A percentile compares a stretch with the other conserved stretches of the same genome.
Conservation (phyloP, 164 flowering plant genomes). For the Hamamelis virginiana region DNA sequence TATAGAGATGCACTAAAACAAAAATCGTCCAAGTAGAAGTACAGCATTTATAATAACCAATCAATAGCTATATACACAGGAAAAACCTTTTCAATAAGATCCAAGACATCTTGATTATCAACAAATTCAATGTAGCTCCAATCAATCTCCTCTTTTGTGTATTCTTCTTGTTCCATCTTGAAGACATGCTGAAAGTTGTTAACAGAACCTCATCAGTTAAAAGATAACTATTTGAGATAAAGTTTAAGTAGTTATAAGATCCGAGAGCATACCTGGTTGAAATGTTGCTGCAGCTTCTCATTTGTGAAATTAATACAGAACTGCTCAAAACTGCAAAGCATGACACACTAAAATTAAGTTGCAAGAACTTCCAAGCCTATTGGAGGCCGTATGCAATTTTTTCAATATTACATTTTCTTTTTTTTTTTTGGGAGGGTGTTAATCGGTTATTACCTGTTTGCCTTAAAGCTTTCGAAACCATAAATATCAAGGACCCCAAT, state of each 20-base stretch:
- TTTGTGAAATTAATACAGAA: constrained; percentile 80
- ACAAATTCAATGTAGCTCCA: constrained; percentile 91
- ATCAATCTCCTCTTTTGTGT: constrained; percentile 70
- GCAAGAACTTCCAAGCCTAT: constrained; percentile 1
- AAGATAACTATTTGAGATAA: not conserved
- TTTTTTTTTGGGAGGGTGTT: no score
- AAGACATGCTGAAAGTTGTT: constrained; percentile 60
- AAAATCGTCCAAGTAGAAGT: not conserved
- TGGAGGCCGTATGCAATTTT: not conserved
- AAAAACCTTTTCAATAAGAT: constrained; percentile 77
- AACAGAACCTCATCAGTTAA: not conserved
- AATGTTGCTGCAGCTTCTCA: constrained; percentile 84
- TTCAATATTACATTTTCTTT: not conserved
- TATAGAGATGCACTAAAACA: not conserved
- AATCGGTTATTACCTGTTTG: constrained; percentile 50
- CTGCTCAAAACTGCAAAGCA: constrained; percentile 74
- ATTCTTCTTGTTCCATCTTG: constrained; percentile 88
- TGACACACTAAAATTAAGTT: constrained; percentile 11
- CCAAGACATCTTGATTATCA: constrained; percentile 83
- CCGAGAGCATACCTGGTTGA: constrained; percentile 55
- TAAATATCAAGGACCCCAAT: constrained; percentile 85
- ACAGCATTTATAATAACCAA: not conserved
- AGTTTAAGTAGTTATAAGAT: not conserved
- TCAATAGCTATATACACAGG: not conserved
- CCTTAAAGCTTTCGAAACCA: constrained; percentile 81